Base-by-base conservation (phyloP, 2,329 filamentous ascomycete species). In the Cordyceps tenuipes region DNA sequence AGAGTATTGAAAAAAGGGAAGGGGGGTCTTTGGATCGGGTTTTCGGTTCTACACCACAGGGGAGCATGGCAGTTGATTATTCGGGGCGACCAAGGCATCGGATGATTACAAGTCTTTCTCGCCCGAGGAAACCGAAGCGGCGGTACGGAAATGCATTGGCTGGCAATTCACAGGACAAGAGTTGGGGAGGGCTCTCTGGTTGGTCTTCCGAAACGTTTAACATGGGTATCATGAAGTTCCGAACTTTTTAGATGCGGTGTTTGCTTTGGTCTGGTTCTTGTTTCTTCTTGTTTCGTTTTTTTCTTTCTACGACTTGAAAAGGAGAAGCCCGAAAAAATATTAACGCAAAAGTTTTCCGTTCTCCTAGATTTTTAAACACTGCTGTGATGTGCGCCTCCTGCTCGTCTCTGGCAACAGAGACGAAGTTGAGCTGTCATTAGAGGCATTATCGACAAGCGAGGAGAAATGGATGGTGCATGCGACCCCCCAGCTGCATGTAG, bases 251-350 rank as follows among this genome's bases (percentile, higher is more conserved):
- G 51, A 60, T 50, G 44, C 47, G 58, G 58, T 60, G 58, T 60
- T 60, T 55, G 51, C 36, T 56, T 55, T 55, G 51, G 50, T 55
- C 57, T 60, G 49, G 49, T 60, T 60, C 51, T 63, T 53, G 64
- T 62, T 61, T 56, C 59, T 49, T 36, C 55, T 53, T 64, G 10
- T 15, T 47, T 9, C n/a, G n/a, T 23, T 23, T 23, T 23, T 57
- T 50, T 61, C 55, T 63, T 62, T 59, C 51, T 50, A 57, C 62
- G 62, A 57, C 44, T 23, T 29, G 29, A 19, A 50, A 60, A 49
- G 4, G 3, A 56, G 21, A 53, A 39, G 23, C 5, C 41, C 15
- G 10, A 13, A 60, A 48, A 46, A 39, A 47, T 48, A n/a, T 54
- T 13, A 52, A 52, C 26, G 48, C 56, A 46, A 59, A 59, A 48